These are phyloP conservation scores for Podospora pseudoanserina DNA, from an alignment of 495 filamentous ascomycete species.

Conservation along the genomic window DNA sequence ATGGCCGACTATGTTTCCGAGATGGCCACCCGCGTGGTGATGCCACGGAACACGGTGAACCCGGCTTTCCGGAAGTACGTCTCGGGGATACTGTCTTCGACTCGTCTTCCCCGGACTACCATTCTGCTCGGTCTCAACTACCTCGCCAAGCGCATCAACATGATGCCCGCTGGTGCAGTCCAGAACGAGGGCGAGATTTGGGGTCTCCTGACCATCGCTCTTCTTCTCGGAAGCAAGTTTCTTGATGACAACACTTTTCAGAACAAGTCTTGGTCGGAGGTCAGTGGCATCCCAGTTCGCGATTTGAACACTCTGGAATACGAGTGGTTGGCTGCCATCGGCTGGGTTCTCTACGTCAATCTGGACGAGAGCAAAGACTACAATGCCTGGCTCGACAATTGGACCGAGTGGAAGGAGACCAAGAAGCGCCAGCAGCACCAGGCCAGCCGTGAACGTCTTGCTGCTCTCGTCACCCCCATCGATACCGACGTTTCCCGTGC, in stretches of 20 bases:
- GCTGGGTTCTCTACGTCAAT: slow-evolving; percentile 85
- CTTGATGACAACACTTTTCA: slow-evolving; percentile 99
- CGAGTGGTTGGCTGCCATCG: slow-evolving; percentile 83
- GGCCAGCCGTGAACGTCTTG: slow-evolving; percentile 45
- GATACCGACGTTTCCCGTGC: slow-evolving; percentile 56
- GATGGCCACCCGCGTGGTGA: slow-evolving; percentile 79
- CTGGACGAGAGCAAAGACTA: slow-evolving; percentile 79
- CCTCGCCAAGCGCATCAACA: slow-evolving; percentile 74
- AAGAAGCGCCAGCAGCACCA: slow-evolving; percentile 52
- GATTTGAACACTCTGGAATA: slow-evolving; percentile 89
- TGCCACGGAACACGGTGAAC: slow-evolving; percentile 61
- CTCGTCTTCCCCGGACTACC: slow-evolving; percentile 89
- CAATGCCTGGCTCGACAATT: slow-evolving; percentile 74
- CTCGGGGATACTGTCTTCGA: slow-evolving; percentile 88
- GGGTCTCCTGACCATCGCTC: slow-evolving; percentile 82
- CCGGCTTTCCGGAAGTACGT: slow-evolving; percentile 93
- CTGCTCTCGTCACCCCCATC: slow-evolving; percentile 61
- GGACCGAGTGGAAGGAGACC: slow-evolving; percentile 72
- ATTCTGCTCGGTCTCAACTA: slow-evolving; percentile 93
- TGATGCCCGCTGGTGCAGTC: slow-evolving; percentile 55
- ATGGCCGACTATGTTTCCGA: slow-evolving; percentile 98
- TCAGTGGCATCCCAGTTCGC: slow-evolving; percentile 82
- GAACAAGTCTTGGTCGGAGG: slow-evolving; percentile 98
- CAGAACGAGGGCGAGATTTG: slow-evolving; percentile 73
- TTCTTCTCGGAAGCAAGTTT: slow-evolving; percentile 96